A percentile compares a stretch with the other conserved stretches of the same genome.
These are phyloP conservation scores for Pleurotus sapidus DNA, from an alignment of 768 basidiomycete genomes.

Conservation along the genomic window DNA sequence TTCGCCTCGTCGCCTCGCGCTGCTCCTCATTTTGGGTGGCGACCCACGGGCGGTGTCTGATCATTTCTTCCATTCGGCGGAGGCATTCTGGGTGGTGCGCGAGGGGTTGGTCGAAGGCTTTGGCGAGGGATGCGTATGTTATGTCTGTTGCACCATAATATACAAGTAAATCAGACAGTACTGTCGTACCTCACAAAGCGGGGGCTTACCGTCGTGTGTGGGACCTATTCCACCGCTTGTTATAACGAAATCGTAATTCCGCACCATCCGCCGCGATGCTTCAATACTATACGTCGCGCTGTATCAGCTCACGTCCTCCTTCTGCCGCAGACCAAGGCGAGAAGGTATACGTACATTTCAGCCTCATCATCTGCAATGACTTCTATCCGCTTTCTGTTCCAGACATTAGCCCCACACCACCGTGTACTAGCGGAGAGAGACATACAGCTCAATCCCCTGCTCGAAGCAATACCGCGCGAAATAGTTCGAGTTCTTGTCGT, in stretches of 20 bases:
- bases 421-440: constrained; percentile 10
- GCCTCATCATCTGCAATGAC: constrained; percentile 89
- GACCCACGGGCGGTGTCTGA: constrained; percentile 53
- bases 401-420: constrained; percentile 18
- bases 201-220: constrained; percentile 72
- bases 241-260: constrained; percentile 85
- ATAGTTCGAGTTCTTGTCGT: constrained; percentile 80
- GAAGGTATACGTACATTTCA: constrained; percentile 81
- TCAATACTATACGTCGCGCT: constrained; percentile 53
- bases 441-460: constrained; percentile 76
- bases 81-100: constrained; percentile 78
- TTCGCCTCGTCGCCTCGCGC: constrained; percentile 70
- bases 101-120: constrained; percentile 74
- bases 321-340: not conserved
- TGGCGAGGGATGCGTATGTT: constrained; percentile 85
- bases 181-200: not conserved
- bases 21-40: constrained; percentile 72
- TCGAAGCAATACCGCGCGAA: constrained; percentile 90
- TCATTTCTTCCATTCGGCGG: constrained; percentile 63
- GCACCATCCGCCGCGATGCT: constrained; percentile 78
- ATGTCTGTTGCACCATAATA: constrained; percentile 52
- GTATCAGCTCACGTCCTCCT: not conserved
- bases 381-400: constrained; percentile 77
- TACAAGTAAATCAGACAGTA: not conserved
- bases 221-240: constrained; percentile 92